These are phyloP conservation scores for Erythrophleum fordii DNA, from an alignment of 306 rosid genomes.

Conservation along the genomic window DNA sequence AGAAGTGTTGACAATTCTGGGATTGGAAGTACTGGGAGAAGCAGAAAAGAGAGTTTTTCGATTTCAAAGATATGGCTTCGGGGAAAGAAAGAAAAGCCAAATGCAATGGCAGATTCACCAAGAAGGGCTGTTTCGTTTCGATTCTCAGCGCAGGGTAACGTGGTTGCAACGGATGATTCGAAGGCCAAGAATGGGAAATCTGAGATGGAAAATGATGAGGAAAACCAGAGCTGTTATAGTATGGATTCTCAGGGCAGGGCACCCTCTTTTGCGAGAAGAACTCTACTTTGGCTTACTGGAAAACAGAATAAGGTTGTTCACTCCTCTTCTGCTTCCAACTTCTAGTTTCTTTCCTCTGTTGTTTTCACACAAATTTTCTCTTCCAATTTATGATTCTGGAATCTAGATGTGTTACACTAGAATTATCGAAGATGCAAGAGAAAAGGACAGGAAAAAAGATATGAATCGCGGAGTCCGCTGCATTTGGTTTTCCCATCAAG, in stretches of 20 bases:
- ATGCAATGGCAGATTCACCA: slow-evolving; percentile 42
- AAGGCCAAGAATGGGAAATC: slow-evolving; percentile 56
- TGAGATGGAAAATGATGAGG: slow-evolving; percentile 68
- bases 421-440: slow-evolving; percentile 38
- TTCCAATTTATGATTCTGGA: slow-evolving; percentile 28
- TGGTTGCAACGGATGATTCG: slow-evolving; percentile 40
- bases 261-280: slow-evolving; percentile 87
- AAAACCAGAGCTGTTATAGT: slow-evolving; percentile 69
- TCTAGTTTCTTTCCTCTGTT: slow-evolving; percentile 34
- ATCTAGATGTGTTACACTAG: slow-evolving; percentile 30
- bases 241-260: slow-evolving; percentile 77
- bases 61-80: slow-evolving; percentile 88
- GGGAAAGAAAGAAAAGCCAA: slow-evolving; percentile 57
- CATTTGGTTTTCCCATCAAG: slow-evolving; percentile 32
- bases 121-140: slow-evolving; percentile 80
- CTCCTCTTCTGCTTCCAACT: slow-evolving; percentile 62
- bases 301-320: slow-evolving; percentile 90
- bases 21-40: slow-evolving; percentile 38
- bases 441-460: not conserved
- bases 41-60: slow-evolving; percentile 71
- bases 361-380: slow-evolving; percentile 28
- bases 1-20: slow-evolving; percentile 35
- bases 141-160: slow-evolving; percentile 52
- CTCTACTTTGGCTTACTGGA: slow-evolving; percentile 90
- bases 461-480: slow-evolving; percentile 35